Conservation (phyloP, 176 grass and related monocot species). For the Cymbopogon citratus region DNA sequence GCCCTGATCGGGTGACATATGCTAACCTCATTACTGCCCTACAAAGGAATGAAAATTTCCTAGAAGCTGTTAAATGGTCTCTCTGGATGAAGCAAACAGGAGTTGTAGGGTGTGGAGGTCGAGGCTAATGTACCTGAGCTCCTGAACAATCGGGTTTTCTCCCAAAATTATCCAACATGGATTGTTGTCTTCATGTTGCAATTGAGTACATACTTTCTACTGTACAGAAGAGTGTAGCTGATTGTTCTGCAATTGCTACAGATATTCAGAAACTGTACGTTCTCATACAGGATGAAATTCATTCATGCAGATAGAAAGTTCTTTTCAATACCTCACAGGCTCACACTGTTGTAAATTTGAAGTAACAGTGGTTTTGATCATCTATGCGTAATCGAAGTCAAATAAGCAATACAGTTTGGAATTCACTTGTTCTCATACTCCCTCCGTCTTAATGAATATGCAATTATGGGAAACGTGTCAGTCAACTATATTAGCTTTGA, state of each 20-base stretch:
- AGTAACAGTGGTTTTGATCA: not conserved
- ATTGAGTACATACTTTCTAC: not conserved
- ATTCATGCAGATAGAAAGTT: constrained; percentile 3
- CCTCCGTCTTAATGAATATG: too few relatives aligned
- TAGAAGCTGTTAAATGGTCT: constrained; percentile 92
- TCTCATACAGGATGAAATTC: constrained; percentile 13
- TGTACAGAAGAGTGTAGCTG: constrained; percentile 18
- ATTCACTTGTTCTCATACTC: not conserved
- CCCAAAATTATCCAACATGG: not conserved
- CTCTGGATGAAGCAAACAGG: constrained; percentile 92
- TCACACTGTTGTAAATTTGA: constrained; percentile 24
- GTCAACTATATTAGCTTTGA: too few relatives aligned
- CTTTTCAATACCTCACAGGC: constrained; percentile 11
- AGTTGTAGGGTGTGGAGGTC: constrained; percentile 20
- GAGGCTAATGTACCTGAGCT: not conserved
- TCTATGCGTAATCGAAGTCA: not conserved
- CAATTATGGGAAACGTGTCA: too few relatives aligned
- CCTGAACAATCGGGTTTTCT: constrained; percentile 8
- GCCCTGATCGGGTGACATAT: constrained; percentile 60
- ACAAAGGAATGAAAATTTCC: constrained; percentile 81
- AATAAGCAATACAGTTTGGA: not conserved
- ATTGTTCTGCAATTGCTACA: constrained; percentile 3
- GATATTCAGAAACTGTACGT: not conserved
- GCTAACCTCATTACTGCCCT: constrained; percentile 64
- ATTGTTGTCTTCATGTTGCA: not conserved